Conservation (phyloP, 2,329 filamentous ascomycete genomes). For the Lecanicillium sp. region DNA sequence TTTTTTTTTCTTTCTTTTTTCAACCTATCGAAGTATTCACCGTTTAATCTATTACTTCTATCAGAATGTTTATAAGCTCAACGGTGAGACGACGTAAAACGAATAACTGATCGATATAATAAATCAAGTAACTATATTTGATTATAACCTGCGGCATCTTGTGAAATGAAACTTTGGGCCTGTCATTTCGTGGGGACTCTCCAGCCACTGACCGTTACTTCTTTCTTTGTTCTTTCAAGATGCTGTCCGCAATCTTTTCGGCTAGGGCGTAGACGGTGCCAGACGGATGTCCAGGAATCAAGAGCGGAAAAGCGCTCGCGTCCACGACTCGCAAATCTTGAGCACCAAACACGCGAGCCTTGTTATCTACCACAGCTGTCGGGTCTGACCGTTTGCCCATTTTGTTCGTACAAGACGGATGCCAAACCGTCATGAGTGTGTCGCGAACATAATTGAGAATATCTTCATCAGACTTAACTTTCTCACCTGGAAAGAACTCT, state of each 20-base stretch:
- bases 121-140: too few relatives aligned
- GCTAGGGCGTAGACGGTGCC: constrained; percentile 21
- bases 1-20: too few relatives aligned
- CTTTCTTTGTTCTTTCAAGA: constrained; percentile 12
- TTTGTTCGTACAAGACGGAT: constrained; percentile 21
- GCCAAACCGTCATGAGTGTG: not conserved
- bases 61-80: too few relatives aligned
- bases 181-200: too few relatives aligned
- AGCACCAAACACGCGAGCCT: constrained; percentile 52
- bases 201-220: too few relatives aligned
- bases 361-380: constrained; percentile 51
- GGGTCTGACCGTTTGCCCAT: constrained; percentile 46
- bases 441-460: not conserved
- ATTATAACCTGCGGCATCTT: too few relatives aligned
- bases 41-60: too few relatives aligned
- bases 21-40: too few relatives aligned
- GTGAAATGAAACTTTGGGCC: too few relatives aligned
- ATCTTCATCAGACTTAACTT: constrained; percentile 21
- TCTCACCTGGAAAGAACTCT: constrained; percentile 33
- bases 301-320: constrained; percentile 42
- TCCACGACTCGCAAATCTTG: constrained; percentile 53
- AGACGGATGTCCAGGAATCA: constrained; percentile 19
- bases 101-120: too few relatives aligned
- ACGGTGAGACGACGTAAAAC: too few relatives aligned
- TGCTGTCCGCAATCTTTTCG: constrained; percentile 22